Evolutionary conservation across 2,329 filamentous ascomycete species (phyloP).

Genomic region (Achaetomium macrosporum): DNA sequence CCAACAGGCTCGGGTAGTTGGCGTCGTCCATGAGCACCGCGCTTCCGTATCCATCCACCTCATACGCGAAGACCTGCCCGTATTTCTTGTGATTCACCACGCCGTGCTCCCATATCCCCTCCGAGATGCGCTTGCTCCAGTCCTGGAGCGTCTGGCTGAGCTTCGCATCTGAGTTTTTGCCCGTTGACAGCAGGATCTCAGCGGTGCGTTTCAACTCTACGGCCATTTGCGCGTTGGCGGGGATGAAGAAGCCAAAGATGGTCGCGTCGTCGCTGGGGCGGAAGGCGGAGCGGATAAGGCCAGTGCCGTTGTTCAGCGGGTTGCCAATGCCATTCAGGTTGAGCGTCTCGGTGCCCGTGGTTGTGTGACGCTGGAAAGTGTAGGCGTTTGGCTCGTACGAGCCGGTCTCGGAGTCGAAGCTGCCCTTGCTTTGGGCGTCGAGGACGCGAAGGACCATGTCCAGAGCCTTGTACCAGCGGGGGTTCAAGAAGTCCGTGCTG

Average conservation of each 20-base stretch:
- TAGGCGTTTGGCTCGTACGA: conserved; percentile 69
- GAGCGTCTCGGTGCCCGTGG: conserved; percentile 83
- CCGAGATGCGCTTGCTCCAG: conserved; percentile 58
- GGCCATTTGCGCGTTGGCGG: conserved; percentile 92
- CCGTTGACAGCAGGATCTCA: conserved; percentile 55
- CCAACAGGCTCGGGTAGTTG: conserved; percentile 75
- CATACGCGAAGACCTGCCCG: conserved; percentile 77
- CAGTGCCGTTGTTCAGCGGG: conserved; percentile 76
- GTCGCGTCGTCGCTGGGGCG: conserved; percentile 92
- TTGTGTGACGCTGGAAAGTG: conserved; percentile 77
- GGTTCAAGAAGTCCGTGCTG: conserved; percentile 70
- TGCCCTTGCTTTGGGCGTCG: conserved; percentile 70
- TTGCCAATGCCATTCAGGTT: conserved; percentile 81
- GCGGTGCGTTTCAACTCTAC: conserved; percentile 76
- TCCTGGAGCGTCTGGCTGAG: conserved; percentile 51
- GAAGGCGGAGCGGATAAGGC: conserved; percentile 85
- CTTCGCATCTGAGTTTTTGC: conserved; percentile 44
- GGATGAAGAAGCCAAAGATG: conserved; percentile 90
- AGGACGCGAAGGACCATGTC: conserved; percentile 68
- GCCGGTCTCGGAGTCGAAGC: conserved; percentile 66
- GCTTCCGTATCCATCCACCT: conserved; percentile 82
- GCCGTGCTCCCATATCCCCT: conserved; percentile 79
- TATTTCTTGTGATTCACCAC: conserved; percentile 70
- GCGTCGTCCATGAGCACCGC: conserved; percentile 84
- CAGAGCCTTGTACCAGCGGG: conserved; percentile 73